Base-by-base conservation (phyloP, 306 rosid genomes). In the Inga leiocalycina region DNA sequence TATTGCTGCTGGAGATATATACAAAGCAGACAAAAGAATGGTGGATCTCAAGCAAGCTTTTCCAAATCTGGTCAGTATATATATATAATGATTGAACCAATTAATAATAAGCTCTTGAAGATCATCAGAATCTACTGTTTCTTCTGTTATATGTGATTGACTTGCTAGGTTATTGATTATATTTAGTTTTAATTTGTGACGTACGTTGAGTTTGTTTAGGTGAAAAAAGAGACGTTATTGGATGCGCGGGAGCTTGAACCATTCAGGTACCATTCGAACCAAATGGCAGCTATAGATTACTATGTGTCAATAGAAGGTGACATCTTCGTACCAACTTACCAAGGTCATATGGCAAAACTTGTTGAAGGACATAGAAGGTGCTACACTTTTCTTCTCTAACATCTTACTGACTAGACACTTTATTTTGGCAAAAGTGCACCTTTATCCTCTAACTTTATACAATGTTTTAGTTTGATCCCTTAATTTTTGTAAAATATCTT, bases 211-310 rank as follows among this genome's bases (percentile, higher is more conserved):
- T 49, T 49, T 69, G 27, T 69, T 41, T 72, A 72, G 76, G 94
- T 89, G 4, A 89, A 85, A 62, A 94, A 94, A 84, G 97, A 94
- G 85, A 94, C 92, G 30, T 84, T 92, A 78, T 85, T 92, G 74
- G 90, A 89, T 48, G 85, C 91, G 71, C 86, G 86, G 1, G 94
- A 94, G 27, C 89, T 94, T 82, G 88, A 80, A 54, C 91, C 88
- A 43, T 89, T 89, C 90, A 78, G 83, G 46, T 88, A 94, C 84
- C 93, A 88, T 83, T 90, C 97, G 24, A 89, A 91, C 22, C 95
- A 89, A 77, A 94, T 89, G 98, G 97, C 97, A 43, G 95, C 93
- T 57, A 75, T 91, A 90, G 97, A 92, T 83, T 94, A 94, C 76
- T 85, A 89, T 13, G 93, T 94, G 56, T 90, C 98, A 13, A 71